These are phyloP conservation scores for Magnaporthales sp. DNA, from an alignment of 2,329 filamentous ascomycete genomes.

Conservation along the genomic window DNA sequence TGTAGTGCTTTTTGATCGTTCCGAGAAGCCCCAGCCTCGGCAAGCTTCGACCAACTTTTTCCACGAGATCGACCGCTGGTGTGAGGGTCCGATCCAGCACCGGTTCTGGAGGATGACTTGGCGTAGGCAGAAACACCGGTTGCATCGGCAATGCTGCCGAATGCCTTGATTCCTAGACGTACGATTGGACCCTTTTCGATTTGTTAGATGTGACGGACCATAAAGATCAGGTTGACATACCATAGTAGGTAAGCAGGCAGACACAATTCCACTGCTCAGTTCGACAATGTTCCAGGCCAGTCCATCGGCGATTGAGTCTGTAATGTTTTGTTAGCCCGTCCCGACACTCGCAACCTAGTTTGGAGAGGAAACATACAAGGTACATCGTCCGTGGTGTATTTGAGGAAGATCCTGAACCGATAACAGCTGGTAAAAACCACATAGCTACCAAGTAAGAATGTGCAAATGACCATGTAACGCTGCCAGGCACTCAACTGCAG, in stretches of 20 bases:
- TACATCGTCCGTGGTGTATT: not conserved
- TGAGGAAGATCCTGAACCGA: not conserved
- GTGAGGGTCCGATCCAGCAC: not conserved
- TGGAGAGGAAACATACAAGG: not conserved
- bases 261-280: not conserved
- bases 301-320: conserved; percentile 1
- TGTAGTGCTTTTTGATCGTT: not conserved
- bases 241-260: not conserved
- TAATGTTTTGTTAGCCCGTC: not conserved
- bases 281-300: conserved; percentile 1
- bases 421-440: conserved; percentile 1
- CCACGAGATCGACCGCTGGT: not conserved
- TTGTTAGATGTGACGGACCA: no score
- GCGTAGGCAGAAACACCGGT: not conserved
- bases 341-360: not conserved
- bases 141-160: not conserved
- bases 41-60: not conserved
- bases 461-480: conserved; percentile 10
- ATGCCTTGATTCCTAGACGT: not conserved
- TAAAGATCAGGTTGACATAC: not conserved
- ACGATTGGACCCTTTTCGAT: not conserved
- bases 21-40: not conserved
- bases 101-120: not conserved
- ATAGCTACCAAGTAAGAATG: conserved; percentile 1
- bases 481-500: conserved; percentile 13